These are phyloP conservation scores for Polysphondylium violaceum DNA, from an alignment of 78 protist genomes.

Conservation along the genomic window DNA sequence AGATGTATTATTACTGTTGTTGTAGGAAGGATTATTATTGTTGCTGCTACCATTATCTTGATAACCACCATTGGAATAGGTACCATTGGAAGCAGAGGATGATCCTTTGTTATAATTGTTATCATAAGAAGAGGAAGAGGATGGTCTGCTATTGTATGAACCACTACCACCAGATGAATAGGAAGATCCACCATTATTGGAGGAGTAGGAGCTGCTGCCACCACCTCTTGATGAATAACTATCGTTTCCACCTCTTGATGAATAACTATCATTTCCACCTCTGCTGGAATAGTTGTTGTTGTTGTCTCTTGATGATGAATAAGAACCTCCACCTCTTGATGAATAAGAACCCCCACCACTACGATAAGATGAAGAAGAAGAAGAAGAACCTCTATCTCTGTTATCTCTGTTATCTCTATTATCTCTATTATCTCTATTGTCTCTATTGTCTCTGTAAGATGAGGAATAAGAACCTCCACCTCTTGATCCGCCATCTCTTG, in stretches of 20 bases:
- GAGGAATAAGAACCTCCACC: not conserved
- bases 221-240: not conserved
- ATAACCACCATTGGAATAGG: not conserved
- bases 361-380: not conserved
- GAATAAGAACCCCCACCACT: not conserved
- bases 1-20: no score
- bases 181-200: not conserved
- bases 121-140: not conserved
- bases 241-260: not conserved
- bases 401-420: not conserved
- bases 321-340: not conserved
- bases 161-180: not conserved
- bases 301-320: no score
- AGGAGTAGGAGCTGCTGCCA: not conserved
- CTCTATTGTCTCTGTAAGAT: no score
- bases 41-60: no score
- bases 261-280: not conserved
- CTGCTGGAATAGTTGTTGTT: not conserved
- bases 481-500: not conserved
- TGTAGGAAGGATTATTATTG: no score
- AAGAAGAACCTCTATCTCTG: not conserved
- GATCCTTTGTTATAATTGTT: no score
- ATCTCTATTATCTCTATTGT: not conserved
- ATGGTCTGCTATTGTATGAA: not conserved
- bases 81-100: not conserved